phyloP scores from a whole-genome alignment of 1,284 basidiomycete genomes.

The Heterobasidion parviporum region DNA sequence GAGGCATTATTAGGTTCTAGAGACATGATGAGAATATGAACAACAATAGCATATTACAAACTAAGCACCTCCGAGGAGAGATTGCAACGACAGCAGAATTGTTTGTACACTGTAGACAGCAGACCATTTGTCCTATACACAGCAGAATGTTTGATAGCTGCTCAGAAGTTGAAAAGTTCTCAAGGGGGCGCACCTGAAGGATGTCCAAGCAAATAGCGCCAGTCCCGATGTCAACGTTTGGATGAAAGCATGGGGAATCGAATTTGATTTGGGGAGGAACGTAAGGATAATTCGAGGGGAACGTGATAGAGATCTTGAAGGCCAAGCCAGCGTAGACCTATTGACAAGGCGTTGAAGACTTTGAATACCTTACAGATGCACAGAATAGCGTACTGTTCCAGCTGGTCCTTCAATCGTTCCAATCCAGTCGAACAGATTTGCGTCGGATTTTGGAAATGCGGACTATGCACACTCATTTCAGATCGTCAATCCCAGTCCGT shows the following conservation, averaged over 20 bases:
- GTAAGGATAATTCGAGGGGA: constrained; percentile 81
- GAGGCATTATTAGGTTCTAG: constrained; percentile 88
- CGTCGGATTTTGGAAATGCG: constrained; percentile 76
- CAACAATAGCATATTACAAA: not conserved
- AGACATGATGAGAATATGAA: constrained; percentile 6
- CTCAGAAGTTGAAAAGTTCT: not conserved
- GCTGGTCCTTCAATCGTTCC: constrained; percentile 76
- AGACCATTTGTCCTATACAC: constrained; percentile 76
- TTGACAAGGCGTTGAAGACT: not conserved
- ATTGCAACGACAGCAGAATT: constrained; percentile 79
- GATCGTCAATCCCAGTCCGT: not conserved
- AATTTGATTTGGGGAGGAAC: constrained; percentile 74
- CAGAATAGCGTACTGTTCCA: constrained; percentile 48
- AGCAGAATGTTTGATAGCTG: not conserved
- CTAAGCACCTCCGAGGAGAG: constrained; percentile 64
- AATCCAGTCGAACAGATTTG: constrained; percentile 77
- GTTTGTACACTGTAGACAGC: constrained; percentile 86
- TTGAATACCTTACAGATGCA: not conserved
- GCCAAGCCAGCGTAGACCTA: constrained; percentile 71
- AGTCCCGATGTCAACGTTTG: constrained; percentile 73
- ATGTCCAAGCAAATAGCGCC: constrained; percentile 84
- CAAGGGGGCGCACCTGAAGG: constrained; percentile 44
- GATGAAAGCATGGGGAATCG: constrained; percentile 79
- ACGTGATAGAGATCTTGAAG: constrained; percentile 75
- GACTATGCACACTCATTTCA: constrained; percentile 37